These are phyloP conservation scores for Oryza meyeriana DNA, from an alignment of 176 grass and related monocot genomes.

Conservation along the genomic window DNA sequence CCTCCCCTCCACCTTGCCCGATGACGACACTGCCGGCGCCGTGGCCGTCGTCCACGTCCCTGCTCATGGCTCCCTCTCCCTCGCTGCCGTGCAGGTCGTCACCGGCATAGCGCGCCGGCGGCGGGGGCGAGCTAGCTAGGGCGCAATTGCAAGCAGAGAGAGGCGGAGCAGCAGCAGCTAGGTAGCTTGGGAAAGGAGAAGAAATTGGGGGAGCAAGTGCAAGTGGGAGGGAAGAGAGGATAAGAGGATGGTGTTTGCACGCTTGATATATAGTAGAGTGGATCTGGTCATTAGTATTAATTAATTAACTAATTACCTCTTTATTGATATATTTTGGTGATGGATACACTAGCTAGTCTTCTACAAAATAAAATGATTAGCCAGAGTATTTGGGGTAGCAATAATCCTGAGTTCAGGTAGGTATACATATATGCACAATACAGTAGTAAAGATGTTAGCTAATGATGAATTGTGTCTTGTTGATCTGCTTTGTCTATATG, in stretches of 20 bases:
- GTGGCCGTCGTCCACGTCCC: conserved; percentile 29
- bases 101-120: conserved; percentile 34
- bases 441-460: not conserved
- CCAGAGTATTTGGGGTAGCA: not conserved
- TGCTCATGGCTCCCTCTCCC: conserved; percentile 35
- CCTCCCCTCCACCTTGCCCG: not conserved
- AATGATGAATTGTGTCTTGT: not conserved
- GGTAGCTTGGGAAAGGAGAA: conserved; percentile 11
- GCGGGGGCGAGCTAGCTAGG: conserved; percentile 14
- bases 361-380: not conserved
- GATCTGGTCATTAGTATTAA: conserved; percentile 14
- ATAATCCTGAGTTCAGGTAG: not conserved
- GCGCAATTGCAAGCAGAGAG: conserved; percentile 4
- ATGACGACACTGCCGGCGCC: not conserved
- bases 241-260: conserved; percentile 54
- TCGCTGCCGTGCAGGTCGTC: not conserved
- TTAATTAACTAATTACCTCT: not conserved
- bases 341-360: not conserved
- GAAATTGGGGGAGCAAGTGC: conserved; percentile 15
- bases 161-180: not conserved
- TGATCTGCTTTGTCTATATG: not conserved
- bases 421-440: not conserved
- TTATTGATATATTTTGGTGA: not conserved
- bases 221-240: conserved; percentile 36
- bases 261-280: conserved; percentile 49